These are phyloP conservation scores for Singerocomus rubriflavus DNA, from an alignment of 1,284 basidiomycete species.

Conservation along the genomic window DNA sequence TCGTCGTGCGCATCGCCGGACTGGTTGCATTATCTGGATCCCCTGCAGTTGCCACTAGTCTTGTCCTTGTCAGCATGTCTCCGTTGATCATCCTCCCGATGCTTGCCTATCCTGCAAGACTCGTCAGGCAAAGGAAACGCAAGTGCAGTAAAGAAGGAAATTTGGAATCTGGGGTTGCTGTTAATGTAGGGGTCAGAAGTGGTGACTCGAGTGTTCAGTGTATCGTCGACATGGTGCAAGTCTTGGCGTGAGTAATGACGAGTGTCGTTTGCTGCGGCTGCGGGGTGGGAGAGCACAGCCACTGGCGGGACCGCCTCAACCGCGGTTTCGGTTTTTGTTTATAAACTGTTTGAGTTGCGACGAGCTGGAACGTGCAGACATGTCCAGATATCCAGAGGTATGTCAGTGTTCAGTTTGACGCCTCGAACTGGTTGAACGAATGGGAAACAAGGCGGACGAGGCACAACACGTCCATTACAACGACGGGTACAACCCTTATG, in stretches of 20 bases:
- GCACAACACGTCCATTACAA: conserved; percentile 53
- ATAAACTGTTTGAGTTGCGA: conserved; percentile 1
- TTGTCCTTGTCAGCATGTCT: conserved; percentile 21
- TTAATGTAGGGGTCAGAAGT: background rate
- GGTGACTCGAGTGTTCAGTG: no score
- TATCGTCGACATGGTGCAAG: no score
- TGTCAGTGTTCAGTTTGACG: background rate
- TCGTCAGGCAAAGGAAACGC: background rate
- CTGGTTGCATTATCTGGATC: conserved; percentile 15
- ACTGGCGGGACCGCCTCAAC: conserved; percentile 5
- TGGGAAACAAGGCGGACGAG: conserved; percentile 47
- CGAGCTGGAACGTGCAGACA: conserved; percentile 16
- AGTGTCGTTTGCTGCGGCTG: no score
- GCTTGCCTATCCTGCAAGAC: background rate
- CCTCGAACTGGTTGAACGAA: background rate
- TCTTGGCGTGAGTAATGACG: no score
- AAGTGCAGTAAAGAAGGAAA: background rate
- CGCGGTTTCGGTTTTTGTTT: background rate
- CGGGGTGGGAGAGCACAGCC: conserved; percentile 18
- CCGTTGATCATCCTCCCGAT: conserved; percentile 5
- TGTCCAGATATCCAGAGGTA: conserved; percentile 47
- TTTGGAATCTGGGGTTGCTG: conserved; percentile 2
- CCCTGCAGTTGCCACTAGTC: conserved; percentile 14
- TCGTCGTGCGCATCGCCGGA: conserved; percentile 18
- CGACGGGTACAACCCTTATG: conserved; percentile 51